A percentile compares a stretch with the other conserved stretches of the same genome.
Evolutionary conservation across 2,329 filamentous ascomycete genomes (phyloP).

Genomic region (Sporothrix humicola): DNA sequence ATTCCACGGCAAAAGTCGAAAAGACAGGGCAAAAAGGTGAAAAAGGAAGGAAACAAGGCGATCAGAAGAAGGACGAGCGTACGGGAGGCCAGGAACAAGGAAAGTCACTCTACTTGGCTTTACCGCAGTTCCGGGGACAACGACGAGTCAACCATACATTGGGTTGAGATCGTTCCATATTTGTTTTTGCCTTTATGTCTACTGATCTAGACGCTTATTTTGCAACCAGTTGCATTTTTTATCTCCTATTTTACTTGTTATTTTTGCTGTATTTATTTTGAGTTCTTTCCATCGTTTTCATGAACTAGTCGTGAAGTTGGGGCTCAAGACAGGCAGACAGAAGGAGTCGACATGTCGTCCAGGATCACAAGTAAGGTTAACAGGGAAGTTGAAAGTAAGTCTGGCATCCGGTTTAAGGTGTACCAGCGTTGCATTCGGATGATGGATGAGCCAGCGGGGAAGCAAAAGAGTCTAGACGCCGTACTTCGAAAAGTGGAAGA

Average conservation of each 20-base stretch:
- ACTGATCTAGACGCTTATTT: no score
- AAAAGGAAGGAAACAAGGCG: not conserved
- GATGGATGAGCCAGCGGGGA: not conserved
- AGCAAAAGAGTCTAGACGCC: not conserved
- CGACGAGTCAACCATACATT: slow-evolving; percentile 4
- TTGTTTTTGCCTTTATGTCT: not conserved
- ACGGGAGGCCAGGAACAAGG: not conserved
- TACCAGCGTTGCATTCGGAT: slow-evolving; percentile 24
- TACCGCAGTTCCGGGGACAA: not conserved
- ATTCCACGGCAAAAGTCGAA: slow-evolving; percentile 25
- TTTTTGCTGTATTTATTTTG: not conserved
- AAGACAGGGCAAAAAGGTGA: not conserved
- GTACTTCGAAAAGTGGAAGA: not conserved
- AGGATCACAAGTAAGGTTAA: slow-evolving; percentile 10
- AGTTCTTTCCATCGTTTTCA: not conserved
- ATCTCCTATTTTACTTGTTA: not conserved
- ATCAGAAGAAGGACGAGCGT: not conserved
- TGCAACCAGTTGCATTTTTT: no score
- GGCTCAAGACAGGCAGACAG: not conserved
- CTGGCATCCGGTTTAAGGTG: slow-evolving; percentile 20
- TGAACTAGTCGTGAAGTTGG: no score
- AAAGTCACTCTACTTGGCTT: not conserved
- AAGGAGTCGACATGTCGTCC: not conserved
- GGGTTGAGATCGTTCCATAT: not conserved
- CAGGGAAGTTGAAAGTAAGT: not conserved